Base-by-base conservation (phyloP, 2,329 filamentous ascomycete genomes). In the Venturia oleaginea region DNA sequence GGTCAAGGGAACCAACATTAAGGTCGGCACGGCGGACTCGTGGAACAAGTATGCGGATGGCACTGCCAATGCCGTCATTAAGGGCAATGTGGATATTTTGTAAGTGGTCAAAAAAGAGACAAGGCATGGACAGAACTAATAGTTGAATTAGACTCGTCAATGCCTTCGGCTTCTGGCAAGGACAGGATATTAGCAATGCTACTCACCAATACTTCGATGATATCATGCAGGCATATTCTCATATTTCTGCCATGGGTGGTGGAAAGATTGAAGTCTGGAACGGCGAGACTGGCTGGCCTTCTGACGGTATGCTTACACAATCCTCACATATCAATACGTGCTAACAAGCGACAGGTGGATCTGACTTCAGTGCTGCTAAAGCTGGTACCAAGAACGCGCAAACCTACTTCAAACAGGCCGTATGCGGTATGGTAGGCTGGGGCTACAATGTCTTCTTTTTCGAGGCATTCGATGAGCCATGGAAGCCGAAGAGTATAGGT, bases 81-180 rank as follows among this genome's bases (percentile, higher is more conserved):
- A 75, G 62, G 81, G 80, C 59, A 83, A 81, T 62, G 84, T 88
- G 62, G 83, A 83, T 64, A 80, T 89, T 65, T 76, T 86, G 79
- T 81, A 72, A 71, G 77, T 70, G 22, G 55, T 17, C n/a, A 13
- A 46, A 2, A 62, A 27, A 15, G 37, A 38, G 15, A 27, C 24
- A 37, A 59, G 57, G 11, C 32, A 40, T 60, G 37, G 17, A 13
- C 8, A 27, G 24, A 13, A 27, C 34, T 61, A 55, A 61, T 46
- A 37, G 8, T 24, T 30, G 27, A 22, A 59, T 15, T 27, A 78
- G 80, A 65, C 77, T 90, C 66, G 80, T 83, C 72, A 90, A 90
- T 71, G 87, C 85, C 32, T 90, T 90, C 72, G 82, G 84, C 38
- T 90, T 88, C 80, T 90, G 87, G 87, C 87, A 90, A 74, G 85